phyloP scores from a whole-genome alignment of 1,284 basidiomycete species.

The Lentinula novae-zelandiae region DNA sequence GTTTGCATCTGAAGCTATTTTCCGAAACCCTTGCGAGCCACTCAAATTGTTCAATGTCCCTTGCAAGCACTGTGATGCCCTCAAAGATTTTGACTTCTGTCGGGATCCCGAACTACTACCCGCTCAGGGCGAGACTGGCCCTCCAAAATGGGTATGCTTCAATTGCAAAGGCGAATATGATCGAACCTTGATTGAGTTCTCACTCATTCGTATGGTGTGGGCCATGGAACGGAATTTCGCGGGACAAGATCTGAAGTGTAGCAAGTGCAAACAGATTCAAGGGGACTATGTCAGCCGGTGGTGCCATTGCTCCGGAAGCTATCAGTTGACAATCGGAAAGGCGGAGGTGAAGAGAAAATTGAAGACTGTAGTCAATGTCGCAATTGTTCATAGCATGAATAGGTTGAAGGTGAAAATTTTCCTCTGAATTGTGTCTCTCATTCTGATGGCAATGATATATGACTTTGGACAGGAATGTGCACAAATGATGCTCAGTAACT shows the following conservation, averaged over 20 bases:
- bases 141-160: conserved; percentile 61
- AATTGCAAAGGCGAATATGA: conserved; percentile 89
- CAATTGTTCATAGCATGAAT: conserved; percentile 64
- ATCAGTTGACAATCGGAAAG: conserved; percentile 67
- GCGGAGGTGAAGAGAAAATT: conserved; percentile 68
- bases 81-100: conserved; percentile 93
- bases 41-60: conserved; percentile 87
- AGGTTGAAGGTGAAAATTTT: conserved; percentile 54
- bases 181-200: conserved; percentile 79
- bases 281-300: conserved; percentile 83
- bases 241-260: conserved; percentile 88
- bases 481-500: conserved; percentile 42
- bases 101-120: conserved; percentile 87
- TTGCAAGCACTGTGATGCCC: conserved; percentile 85
- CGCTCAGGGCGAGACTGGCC: conserved; percentile 37
- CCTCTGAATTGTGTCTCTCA: conserved; percentile 4
- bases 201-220: conserved; percentile 77
- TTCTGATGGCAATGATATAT: neutral
- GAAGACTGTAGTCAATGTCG: conserved; percentile 78
- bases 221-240: conserved; percentile 74
- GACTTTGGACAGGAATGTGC: conserved; percentile 46
- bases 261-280: conserved; percentile 86
- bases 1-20: conserved; percentile 81
- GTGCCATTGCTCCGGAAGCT: conserved; percentile 87
- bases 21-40: conserved; percentile 92